Evolutionary conservation across 306 rosid genomes (phyloP), one percentile per base, ranked within the genome.

Genomic region (peach (Prunus persica)): DNA sequence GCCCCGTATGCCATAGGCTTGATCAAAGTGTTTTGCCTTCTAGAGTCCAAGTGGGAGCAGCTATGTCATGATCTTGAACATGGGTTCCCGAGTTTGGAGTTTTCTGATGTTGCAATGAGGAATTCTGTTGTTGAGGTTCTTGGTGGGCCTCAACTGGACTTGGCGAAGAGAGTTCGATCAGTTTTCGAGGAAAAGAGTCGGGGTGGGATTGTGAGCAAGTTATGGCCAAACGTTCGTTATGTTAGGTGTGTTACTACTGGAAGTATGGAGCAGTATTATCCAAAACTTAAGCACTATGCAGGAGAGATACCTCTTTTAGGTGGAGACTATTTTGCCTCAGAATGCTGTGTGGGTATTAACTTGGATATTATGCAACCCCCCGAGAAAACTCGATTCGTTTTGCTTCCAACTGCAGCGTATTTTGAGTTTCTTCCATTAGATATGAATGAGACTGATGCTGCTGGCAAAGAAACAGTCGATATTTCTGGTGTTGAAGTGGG

Each of bases 381-480:
- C 0, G 87, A 87, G 62, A 82, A 76, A 65, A 88, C 93, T 1
- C 81, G 58, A n/a, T 88, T 79, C 1, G 84, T 80, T 2, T 65
- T 91, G 66, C 87, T 88, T 62, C 96, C 93, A 55, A 87, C 87
- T 11, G 87, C 88, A 57, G 91, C 91, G 3, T 91, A 88, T 71
- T 91, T 91, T 72, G 96, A 91, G 86, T 91, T 91, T 82, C 91
- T 91, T 80, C 93, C 93, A 65, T 90, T 86, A 71, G 80, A 69
- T 80, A 68, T 56, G 77, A 71, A 88, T 50, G 80, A 78, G 76
- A 76, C 55, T n/a, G 28, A 66, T 41, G 54, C 63, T 75, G 69
- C 57, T 64, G 28, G 72, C 19, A 65, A 67, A 28, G 87, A 90
- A 85, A 83, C 91, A 0, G 86, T 86, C 14, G 89, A 83, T 24